These are phyloP conservation scores for Salix suchowensis DNA, from an alignment of 345 rosid genomes.

Conservation along the genomic window DNA sequence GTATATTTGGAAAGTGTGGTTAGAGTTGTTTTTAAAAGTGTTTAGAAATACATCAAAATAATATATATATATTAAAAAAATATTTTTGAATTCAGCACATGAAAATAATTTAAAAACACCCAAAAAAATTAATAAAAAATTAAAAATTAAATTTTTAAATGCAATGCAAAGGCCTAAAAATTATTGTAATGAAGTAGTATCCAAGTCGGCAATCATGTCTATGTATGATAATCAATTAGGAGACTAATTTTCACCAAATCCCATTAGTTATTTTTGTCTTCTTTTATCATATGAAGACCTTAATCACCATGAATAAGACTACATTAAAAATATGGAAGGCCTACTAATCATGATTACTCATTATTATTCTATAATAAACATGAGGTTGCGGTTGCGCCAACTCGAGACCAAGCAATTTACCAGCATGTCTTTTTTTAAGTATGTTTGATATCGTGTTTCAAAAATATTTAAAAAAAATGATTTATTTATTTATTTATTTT, in stretches of 20 bases:
- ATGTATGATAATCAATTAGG: background rate
- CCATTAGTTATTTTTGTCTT: background rate
- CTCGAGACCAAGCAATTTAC: background rate
- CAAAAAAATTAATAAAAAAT: too few relatives aligned
- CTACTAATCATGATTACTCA: background rate
- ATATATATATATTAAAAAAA: too few relatives aligned
- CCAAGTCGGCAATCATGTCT: background rate
- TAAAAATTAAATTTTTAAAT: too few relatives aligned
- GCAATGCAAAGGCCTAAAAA: background rate
- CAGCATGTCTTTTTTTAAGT: background rate
- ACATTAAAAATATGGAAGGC: too few relatives aligned
- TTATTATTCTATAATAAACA: slow-evolving; percentile 6
- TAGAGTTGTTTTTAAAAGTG: too few relatives aligned
- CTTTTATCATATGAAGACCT: background rate
- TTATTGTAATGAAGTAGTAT: background rate
- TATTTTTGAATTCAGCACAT: too few relatives aligned
- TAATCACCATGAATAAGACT: background rate
- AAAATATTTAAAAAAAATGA: too few relatives aligned
- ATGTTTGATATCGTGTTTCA: accelerated
- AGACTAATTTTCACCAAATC: background rate
- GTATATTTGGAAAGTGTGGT: too few relatives aligned
- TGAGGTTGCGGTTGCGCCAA: slow-evolving; percentile 14
- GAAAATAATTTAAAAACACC: too few relatives aligned
- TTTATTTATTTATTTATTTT: too few relatives aligned
- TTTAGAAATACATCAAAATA: too few relatives aligned